phyloP scores from a whole-genome alignment of 768 basidiomycete species.

The Pulveroboletus sp. region DNA sequence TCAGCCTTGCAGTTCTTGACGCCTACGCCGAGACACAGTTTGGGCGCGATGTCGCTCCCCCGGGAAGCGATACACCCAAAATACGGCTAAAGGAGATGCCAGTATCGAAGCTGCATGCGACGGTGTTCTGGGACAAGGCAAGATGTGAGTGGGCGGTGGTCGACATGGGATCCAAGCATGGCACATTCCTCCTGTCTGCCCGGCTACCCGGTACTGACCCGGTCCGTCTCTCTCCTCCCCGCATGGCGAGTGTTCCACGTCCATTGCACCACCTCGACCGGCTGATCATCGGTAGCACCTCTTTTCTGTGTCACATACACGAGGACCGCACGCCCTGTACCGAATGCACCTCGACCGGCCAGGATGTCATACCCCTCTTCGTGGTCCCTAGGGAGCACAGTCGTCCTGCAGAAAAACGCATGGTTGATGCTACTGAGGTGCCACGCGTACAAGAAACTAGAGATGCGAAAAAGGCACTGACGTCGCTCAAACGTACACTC shows the following conservation, averaged over 20 bases:
- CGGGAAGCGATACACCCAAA: conserved; percentile 49
- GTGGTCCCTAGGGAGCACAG: conserved; percentile 14
- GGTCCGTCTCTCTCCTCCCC: conserved; percentile 56
- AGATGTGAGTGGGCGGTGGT: conserved; percentile 66
- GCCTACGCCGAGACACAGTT: conserved; percentile 63
- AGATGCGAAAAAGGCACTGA: conserved; percentile 62
- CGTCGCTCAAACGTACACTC: conserved; percentile 58
- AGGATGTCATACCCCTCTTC: conserved; percentile 58
- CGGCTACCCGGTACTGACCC: conserved; percentile 26
- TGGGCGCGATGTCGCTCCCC: conserved; percentile 58
- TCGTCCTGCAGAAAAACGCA: conserved; percentile 20
- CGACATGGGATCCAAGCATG: conserved; percentile 84
- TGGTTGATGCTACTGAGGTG: conserved; percentile 11
- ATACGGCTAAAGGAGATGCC: conserved; percentile 80
- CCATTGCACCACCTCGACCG: conserved; percentile 58
- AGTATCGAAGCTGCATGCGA: conserved; percentile 78
- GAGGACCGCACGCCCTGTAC: conserved; percentile 54
- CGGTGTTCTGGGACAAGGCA: conserved; percentile 61
- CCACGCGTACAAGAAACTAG: conserved; percentile 24
- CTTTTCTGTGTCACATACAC: conserved; percentile 69
- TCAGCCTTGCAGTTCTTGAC: conserved; percentile 58
- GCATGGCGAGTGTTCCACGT: conserved; percentile 65
- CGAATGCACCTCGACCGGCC: conserved; percentile 49
- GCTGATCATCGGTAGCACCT: conserved; percentile 65
- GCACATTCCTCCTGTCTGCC: conserved; percentile 54